phyloP scores from a whole-genome alignment of 192 early-diverging fungal species.

The Entomortierella lignicola region DNA sequence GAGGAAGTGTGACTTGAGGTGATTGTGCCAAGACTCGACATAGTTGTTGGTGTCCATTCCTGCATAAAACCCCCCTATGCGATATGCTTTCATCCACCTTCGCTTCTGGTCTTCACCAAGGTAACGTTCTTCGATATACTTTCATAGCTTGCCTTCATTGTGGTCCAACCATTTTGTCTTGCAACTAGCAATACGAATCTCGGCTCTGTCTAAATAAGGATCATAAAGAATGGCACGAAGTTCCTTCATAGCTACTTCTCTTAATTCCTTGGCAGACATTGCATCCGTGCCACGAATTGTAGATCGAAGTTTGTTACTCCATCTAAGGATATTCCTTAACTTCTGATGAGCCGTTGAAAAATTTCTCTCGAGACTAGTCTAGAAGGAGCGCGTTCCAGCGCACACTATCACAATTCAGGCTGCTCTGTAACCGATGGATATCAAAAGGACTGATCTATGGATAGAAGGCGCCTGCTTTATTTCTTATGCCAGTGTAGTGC shows the following conservation, averaged over 20 bases:
- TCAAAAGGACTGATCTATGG: too few relatives aligned
- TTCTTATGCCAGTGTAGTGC: too few relatives aligned
- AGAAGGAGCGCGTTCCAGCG: not conserved
- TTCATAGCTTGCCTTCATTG: not conserved
- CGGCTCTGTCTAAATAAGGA: not conserved
- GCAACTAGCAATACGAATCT: not conserved
- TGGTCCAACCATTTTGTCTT: not conserved
- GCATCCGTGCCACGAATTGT: not conserved
- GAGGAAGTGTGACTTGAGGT: not conserved
- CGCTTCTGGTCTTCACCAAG: not conserved
- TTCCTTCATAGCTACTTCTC: not conserved
- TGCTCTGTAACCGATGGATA: not conserved
- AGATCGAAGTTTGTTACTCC: not conserved
- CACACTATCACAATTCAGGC: conserved; percentile 4
- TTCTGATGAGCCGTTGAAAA: too few relatives aligned
- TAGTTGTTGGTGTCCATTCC: conserved; percentile 6
- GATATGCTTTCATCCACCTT: conserved; percentile 5
- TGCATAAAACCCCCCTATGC: not conserved
- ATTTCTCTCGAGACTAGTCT: not conserved
- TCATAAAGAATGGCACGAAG: conserved; percentile 1
- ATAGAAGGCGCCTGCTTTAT: too few relatives aligned
- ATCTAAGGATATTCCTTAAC: too few relatives aligned
- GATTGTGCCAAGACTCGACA: conserved; percentile 8
- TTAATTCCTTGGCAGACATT: not conserved
- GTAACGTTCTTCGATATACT: not conserved